Conservation (phyloP, 1,139 yeast genomes). For the Geotrichum klebahnii region DNA sequence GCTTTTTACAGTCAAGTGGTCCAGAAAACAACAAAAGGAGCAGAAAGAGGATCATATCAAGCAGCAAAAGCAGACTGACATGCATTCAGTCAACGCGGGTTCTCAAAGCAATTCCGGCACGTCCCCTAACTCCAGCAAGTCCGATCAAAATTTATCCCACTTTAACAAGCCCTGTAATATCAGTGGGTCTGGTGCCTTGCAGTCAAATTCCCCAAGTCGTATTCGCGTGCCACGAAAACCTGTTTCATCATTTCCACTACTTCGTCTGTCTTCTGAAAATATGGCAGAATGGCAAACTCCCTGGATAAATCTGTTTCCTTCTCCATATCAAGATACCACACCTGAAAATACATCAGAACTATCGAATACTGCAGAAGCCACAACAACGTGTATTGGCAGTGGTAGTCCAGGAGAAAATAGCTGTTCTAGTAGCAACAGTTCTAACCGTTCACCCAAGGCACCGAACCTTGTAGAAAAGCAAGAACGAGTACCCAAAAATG, state of each 20-base stretch:
- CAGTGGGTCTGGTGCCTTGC: background rate
- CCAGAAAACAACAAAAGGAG: background rate
- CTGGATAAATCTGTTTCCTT: conserved; percentile 2
- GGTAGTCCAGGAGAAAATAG: background rate
- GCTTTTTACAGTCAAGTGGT: background rate
- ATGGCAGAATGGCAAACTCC: background rate
- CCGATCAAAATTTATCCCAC: background rate
- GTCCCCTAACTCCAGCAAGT: no score
- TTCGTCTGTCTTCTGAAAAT: background rate
- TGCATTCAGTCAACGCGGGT: no score
- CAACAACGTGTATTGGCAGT: no score
- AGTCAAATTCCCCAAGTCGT: background rate
- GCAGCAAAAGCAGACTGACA: no score
- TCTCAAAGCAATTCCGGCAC: no score
- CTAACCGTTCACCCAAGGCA: background rate
- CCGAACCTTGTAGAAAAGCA: background rate
- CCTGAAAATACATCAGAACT: no score
- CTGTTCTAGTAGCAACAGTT: background rate
- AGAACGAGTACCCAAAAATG: background rate
- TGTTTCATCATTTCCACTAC: conserved; percentile 1
- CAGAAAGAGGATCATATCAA: no score
- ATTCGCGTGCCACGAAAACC: conserved; percentile 5
- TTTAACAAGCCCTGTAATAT: background rate
- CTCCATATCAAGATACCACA: background rate
- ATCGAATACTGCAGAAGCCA: no score